Evolutionary conservation across 2,329 filamentous ascomycete genomes (phyloP).

Genomic region (Diplodia mutila): DNA sequence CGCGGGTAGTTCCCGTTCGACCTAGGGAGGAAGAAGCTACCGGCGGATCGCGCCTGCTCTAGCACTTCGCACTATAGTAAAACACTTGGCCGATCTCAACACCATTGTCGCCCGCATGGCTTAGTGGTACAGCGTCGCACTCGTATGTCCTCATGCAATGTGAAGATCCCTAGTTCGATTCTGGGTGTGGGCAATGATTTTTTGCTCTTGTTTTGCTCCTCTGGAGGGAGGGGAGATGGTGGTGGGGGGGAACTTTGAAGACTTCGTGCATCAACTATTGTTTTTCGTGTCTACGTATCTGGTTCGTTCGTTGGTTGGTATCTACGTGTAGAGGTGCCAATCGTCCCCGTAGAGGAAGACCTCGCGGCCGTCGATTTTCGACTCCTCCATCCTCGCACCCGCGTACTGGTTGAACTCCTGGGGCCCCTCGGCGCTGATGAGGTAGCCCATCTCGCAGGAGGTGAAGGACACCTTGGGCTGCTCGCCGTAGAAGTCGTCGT

Average conservation of each 20-base stretch:
- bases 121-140: slow-evolving; percentile 27
- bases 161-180: slow-evolving; percentile 27
- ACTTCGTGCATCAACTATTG: background rate
- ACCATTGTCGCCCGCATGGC: slow-evolving; percentile 19
- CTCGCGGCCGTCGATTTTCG: slow-evolving; percentile 3
- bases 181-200: slow-evolving; percentile 22
- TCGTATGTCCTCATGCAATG: slow-evolving; percentile 17
- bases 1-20: too few relatives aligned
- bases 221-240: background rate
- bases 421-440: slow-evolving; percentile 58
- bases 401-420: slow-evolving; percentile 8
- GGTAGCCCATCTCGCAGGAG: slow-evolving; percentile 61
- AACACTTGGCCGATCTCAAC: background rate
- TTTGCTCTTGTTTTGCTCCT: background rate
- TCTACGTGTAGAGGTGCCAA: slow-evolving; percentile 22
- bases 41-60: background rate
- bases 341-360: slow-evolving; percentile 17
- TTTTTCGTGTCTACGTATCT: background rate
- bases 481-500: slow-evolving; percentile 58
- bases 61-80: background rate
- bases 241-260: background rate
- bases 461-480: slow-evolving; percentile 57
- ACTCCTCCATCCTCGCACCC: background rate
- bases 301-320: too few relatives aligned
- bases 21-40: too few relatives aligned